Conservation (phyloP, 139 green algal species). For the Picochlorum sp. region DNA sequence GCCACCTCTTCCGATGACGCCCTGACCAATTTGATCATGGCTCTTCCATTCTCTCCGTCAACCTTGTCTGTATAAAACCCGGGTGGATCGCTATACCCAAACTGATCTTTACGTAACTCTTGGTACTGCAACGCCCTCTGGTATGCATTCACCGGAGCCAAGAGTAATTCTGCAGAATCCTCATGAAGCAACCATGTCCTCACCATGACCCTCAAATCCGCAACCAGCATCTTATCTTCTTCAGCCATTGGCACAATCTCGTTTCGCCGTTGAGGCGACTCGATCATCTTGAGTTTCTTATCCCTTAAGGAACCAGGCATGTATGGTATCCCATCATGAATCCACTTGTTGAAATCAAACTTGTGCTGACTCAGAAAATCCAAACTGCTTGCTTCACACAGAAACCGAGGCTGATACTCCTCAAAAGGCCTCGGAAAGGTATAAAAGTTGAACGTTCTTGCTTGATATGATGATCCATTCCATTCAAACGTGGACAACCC, state of each 20-base stretch:
- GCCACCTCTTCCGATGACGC: slow-evolving; percentile 17
- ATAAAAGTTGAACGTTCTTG: slow-evolving; percentile 78
- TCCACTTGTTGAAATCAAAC: slow-evolving; percentile 82
- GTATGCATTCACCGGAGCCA: slow-evolving; percentile 41
- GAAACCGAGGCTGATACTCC: slow-evolving; percentile 44
- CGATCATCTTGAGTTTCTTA: slow-evolving; percentile 7
- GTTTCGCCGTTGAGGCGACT: not conserved
- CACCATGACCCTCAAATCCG: slow-evolving; percentile 21
- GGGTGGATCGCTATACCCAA: slow-evolving; percentile 9
- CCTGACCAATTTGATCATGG: slow-evolving; percentile 23
- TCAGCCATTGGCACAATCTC: slow-evolving; percentile 29
- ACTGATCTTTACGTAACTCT: slow-evolving; percentile 36
- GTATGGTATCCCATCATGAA: slow-evolving; percentile 59
- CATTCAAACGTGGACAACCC: slow-evolving; percentile 50
- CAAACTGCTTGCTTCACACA: slow-evolving; percentile 53
- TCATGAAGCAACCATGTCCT: slow-evolving; percentile 32
- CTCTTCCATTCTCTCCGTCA: not conserved
- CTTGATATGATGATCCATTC: slow-evolving; percentile 17
- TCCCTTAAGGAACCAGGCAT: slow-evolving; percentile 34
- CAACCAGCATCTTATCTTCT: slow-evolving; percentile 40
- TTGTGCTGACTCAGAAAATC: slow-evolving; percentile 53
- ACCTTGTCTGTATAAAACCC: slow-evolving; percentile 39
- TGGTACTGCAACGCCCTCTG: slow-evolving; percentile 57
- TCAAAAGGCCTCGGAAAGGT: slow-evolving; percentile 52
- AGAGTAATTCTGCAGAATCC: slow-evolving; percentile 24